Conservation (phyloP, 441 rosid genomes). For the Euphorbia celastroides region DNA sequence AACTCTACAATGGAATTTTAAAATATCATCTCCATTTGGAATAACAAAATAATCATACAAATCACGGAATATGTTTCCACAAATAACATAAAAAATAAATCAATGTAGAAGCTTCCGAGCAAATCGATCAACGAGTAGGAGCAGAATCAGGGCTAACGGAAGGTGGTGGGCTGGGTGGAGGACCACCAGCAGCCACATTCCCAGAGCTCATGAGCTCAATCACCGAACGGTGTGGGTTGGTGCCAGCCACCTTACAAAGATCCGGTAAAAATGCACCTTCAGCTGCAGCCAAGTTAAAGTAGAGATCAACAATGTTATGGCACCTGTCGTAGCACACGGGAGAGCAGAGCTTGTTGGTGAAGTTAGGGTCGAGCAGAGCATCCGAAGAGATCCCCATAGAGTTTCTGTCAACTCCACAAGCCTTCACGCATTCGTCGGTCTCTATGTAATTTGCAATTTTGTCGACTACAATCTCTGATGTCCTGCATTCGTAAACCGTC, state of each 20-base stretch:
- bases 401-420: conserved; percentile 82
- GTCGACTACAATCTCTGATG: conserved; percentile 78
- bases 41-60: neutral
- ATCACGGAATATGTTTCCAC: neutral
- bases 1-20: neutral
- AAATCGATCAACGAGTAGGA: neutral
- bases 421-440: conserved; percentile 61
- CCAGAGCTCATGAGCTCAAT: conserved; percentile 62
- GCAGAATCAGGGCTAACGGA: conserved; percentile 8
- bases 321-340: conserved; percentile 60
- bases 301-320: conserved; percentile 90
- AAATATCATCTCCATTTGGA: neutral
- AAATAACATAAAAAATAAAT: conserved; percentile 2
- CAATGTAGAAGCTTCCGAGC: neutral
- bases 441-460: conserved; percentile 67
- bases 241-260: conserved; percentile 50
- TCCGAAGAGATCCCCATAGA: conserved; percentile 90
- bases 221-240: conserved; percentile 71
- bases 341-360: conserved; percentile 81
- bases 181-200: conserved; percentile 32
- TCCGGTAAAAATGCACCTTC: conserved; percentile 94
- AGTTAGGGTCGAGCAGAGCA: conserved; percentile 65
- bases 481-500: conserved; percentile 67
- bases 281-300: conserved; percentile 86
- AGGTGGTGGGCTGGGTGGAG: conserved; percentile 10